Percentiles rank a stretch among this genome's conserved stretches.
These are phyloP conservation scores for Allium fistulosum DNA, from an alignment of 106 monocot species.

Conservation along the genomic window DNA sequence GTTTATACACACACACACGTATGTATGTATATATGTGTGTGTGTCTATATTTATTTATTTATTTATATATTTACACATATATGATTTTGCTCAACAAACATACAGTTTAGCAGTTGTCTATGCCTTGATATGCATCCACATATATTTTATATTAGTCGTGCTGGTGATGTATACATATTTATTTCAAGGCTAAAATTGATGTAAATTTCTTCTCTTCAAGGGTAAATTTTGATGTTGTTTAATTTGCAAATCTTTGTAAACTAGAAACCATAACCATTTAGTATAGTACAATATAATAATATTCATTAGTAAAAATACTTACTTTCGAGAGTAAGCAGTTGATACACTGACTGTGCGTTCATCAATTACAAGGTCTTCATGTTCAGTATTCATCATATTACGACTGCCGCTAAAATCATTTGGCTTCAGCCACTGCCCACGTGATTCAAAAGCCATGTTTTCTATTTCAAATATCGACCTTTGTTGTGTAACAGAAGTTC, in stretches of 20 bases:
- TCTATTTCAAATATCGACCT: slow-evolving; percentile 31
- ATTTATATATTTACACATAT: too few relatives aligned
- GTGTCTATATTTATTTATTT: too few relatives aligned
- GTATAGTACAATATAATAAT: background rate
- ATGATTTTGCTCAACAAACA: too few relatives aligned
- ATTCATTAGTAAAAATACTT: slow-evolving; percentile 5
- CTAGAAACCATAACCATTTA: background rate
- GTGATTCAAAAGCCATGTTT: slow-evolving; percentile 25
- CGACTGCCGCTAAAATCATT: slow-evolving; percentile 23
- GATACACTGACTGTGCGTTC: slow-evolving; percentile 74
- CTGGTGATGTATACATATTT: too few relatives aligned
- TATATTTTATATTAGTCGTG: too few relatives aligned
- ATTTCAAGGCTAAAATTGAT: too few relatives aligned
- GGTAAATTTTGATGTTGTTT: background rate
- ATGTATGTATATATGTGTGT: too few relatives aligned
- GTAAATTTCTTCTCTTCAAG: too few relatives aligned
- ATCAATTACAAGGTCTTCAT: slow-evolving; percentile 66
- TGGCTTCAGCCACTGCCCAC: slow-evolving; percentile 46
- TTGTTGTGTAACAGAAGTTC: slow-evolving; percentile 14
- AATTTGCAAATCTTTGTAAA: background rate
- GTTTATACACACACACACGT: too few relatives aligned
- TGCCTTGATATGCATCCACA: too few relatives aligned
- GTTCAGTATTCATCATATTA: slow-evolving; percentile 28
- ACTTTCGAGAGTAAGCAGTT: slow-evolving; percentile 78
- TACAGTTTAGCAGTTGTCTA: too few relatives aligned